phyloP scores from a whole-genome alignment of 805 yeast genomes.

The Lachancea nothofagi region DNA sequence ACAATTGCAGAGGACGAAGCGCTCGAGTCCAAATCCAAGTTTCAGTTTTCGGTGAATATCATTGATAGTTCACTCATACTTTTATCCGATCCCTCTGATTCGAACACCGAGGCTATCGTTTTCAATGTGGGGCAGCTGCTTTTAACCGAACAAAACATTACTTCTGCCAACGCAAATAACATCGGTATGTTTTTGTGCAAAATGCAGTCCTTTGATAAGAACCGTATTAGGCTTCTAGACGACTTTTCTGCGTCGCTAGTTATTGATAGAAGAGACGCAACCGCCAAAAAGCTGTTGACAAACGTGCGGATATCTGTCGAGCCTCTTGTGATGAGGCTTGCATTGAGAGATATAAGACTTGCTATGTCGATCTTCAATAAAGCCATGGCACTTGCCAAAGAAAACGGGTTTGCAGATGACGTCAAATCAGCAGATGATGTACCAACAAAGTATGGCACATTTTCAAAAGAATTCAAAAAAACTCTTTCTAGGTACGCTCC shows the following conservation, averaged over 20 bases:
- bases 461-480: constrained; percentile 60
- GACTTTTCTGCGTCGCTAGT: constrained; percentile 79
- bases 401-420: constrained; percentile 18
- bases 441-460: constrained; percentile 32
- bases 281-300: constrained; percentile 52
- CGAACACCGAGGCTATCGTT: constrained; percentile 79
- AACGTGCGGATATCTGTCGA: constrained; percentile 67
- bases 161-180: constrained; percentile 63
- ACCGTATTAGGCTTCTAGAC: constrained; percentile 70
- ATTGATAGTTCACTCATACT: constrained; percentile 72
- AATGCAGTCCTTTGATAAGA: constrained; percentile 63
- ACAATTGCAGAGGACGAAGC: constrained; percentile 10
- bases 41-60: constrained; percentile 60
- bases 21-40: constrained; percentile 11
- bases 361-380: constrained; percentile 68
- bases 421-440: constrained; percentile 15
- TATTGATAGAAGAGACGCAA: constrained; percentile 65
- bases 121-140: constrained; percentile 78
- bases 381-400: constrained; percentile 51
- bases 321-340: constrained; percentile 72
- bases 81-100: constrained; percentile 68
- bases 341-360: constrained; percentile 78
- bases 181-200: constrained; percentile 80
- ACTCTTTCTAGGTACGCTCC: constrained; percentile 64
- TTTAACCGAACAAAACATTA: constrained; percentile 60